phyloP scores from a whole-genome alignment of 345 rosid genomes.

The Dipteronia dyeriana region DNA sequence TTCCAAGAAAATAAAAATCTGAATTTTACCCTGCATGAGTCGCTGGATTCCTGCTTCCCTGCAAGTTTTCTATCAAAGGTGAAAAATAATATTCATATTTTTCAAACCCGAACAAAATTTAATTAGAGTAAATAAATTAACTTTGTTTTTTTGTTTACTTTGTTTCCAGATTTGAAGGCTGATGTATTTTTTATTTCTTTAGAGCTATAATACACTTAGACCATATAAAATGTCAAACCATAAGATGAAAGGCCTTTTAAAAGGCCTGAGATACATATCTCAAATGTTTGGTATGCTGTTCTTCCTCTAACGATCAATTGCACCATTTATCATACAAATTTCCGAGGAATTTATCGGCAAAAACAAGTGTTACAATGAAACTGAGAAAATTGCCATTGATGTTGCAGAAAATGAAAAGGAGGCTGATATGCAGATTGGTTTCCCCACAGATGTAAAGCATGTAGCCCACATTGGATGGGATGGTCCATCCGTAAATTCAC shows the following conservation, averaged over 20 bases:
- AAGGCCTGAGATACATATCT: constrained; percentile 75
- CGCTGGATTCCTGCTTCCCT: constrained; percentile 7
- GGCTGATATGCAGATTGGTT: constrained; percentile 77
- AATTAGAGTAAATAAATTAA: no score
- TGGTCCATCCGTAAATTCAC: constrained; percentile 52
- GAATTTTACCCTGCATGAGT: background rate
- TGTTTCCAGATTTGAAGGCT: constrained; percentile 10
- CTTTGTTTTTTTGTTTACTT: background rate
- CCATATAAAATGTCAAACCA: constrained; percentile 44
- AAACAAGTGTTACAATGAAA: background rate
- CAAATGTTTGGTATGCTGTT: constrained; percentile 63
- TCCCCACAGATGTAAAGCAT: constrained; percentile 92
- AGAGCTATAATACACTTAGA: background rate
- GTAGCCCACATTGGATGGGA: constrained; percentile 96
- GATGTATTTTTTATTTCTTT: background rate
- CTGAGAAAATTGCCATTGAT: constrained; percentile 4
- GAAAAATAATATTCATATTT: background rate
- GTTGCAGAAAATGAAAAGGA: constrained; percentile 72
- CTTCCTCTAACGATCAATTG: background rate
- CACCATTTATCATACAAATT: background rate
- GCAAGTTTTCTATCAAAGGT: constrained; percentile 2
- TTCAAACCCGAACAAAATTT: background rate
- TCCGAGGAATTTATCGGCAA: background rate
- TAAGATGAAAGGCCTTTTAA: constrained; percentile 80
- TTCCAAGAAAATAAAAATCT: background rate